phyloP scores from a whole-genome alignment of 805 yeast species.

The Candida schatavii region DNA sequence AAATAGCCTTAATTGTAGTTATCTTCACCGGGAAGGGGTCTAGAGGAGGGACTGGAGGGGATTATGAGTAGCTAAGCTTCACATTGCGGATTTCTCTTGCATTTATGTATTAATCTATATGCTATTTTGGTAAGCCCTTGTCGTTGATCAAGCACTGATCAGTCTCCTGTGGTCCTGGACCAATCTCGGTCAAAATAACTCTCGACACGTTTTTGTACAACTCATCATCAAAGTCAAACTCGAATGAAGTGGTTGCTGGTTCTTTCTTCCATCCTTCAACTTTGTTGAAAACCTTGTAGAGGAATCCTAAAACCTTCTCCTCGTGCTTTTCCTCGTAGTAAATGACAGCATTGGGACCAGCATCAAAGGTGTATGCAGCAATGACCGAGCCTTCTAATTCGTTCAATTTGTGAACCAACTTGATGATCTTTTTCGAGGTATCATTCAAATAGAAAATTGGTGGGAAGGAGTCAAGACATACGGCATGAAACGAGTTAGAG shows the following conservation, averaged over 20 bases:
- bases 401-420: conserved; percentile 75
- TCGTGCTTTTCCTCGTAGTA: conserved; percentile 82
- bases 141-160: conserved; percentile 54
- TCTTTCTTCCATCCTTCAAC: conserved; percentile 67
- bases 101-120: conserved; percentile 1
- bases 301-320: conserved; percentile 63
- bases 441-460: conserved; percentile 95
- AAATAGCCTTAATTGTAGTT: no score
- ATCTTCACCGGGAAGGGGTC: no score
- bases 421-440: conserved; percentile 79
- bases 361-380: conserved; percentile 97
- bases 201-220: conserved; percentile 72
- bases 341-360: conserved; percentile 98
- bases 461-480: conserved; percentile 92
- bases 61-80: no score
- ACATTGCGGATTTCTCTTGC: no score
- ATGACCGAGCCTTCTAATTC: conserved; percentile 60
- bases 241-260: conserved; percentile 16
- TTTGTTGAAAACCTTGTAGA: conserved; percentile 56
- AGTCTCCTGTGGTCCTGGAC: conserved; percentile 77
- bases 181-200: conserved; percentile 81
- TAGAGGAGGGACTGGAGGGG: no score
- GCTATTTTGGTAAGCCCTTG: conserved; percentile 55
- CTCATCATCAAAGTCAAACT: conserved; percentile 46
- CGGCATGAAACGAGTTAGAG: conserved; percentile 96